Evolutionary conservation across 2,329 filamentous ascomycete species (phyloP), one percentile per base, ranked within the genome.

Genomic region (Penicillium sp.): DNA sequence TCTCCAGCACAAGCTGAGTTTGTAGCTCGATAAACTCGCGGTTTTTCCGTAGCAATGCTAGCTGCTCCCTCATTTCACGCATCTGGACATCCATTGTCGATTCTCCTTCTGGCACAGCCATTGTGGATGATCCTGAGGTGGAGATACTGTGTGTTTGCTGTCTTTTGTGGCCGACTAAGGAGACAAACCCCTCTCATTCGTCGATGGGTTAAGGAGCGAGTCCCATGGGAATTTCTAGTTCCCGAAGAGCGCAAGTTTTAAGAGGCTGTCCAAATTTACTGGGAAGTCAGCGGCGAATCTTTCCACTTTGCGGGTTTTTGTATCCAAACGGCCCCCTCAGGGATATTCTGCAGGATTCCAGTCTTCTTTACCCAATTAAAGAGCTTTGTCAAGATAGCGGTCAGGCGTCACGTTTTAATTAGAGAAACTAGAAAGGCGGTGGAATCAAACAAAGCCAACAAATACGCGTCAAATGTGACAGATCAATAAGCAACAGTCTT

Each of bases 1-100:
- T 31, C 29, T 31, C 29, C 29, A 13, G 10, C 29, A 31, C 29
- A n/a, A 46, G 10, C n/a, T 51, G 23, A 1, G 29, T 27, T 25
- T 50, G 26, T 1, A 55, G 21, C 26, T 55, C 31, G 11, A 51
- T 13, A 10, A 47, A n/a, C n/a, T 55, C 26, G 29, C 55, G 53
- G 21, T 25, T 39, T 27, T 49, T 42, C 16, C 27, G 43, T 25
- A 59, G 9, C 8, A 25, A 29, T 5, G n/a, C 33, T 8, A 50
- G 13, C 11, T 42, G 48, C 9, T 25, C n/a, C 16, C 37, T 37
- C 26, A 57, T 21, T 19, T 23, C 33, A 9, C 25, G 29, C 23
- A 57, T 48, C 26, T 57, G 48, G 11, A 19, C 33, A n/a, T 53
- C 50, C 21, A 57, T 26, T 5, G 14, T 25, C 19, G 21, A 33